A percentile compares a stretch with the other conserved stretches of the same genome.
Evolutionary conservation across 495 filamentous ascomycete species (phyloP).

Genomic region (Trichoderma parareesei): DNA sequence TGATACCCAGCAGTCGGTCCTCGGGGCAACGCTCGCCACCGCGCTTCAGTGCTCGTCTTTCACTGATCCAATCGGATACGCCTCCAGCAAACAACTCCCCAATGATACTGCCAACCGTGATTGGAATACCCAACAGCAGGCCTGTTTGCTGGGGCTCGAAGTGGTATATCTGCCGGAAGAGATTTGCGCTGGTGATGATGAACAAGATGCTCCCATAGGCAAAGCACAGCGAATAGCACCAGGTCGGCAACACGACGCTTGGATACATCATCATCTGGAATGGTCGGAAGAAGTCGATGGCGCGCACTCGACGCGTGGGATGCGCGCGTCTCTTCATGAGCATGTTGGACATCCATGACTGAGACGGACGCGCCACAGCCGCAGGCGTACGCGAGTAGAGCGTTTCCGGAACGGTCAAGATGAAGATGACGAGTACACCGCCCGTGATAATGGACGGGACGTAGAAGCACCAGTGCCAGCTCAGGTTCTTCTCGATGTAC

Average conservation of each 20-base stretch:
- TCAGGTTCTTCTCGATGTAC: slow-evolving; percentile 57
- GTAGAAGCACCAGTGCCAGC: slow-evolving; percentile 58
- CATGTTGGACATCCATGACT: slow-evolving; percentile 19
- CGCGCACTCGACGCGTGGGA: slow-evolving; percentile 15
- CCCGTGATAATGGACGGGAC: slow-evolving; percentile 56
- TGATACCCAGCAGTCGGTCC: slow-evolving; percentile 20
- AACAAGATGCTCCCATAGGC: slow-evolving; percentile 23
- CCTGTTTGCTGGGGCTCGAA: slow-evolving; percentile 26
- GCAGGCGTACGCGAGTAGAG: slow-evolving; percentile 19
- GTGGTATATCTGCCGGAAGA: slow-evolving; percentile 20
- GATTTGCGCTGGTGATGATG: slow-evolving; percentile 21
- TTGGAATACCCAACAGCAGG: slow-evolving; percentile 23
- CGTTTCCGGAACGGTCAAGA: slow-evolving; percentile 38
- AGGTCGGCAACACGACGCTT: slow-evolving; percentile 19
- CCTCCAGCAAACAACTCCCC: slow-evolving; percentile 26
- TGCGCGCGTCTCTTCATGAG: slow-evolving; percentile 17
- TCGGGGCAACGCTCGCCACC: slow-evolving; percentile 24
- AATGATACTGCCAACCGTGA: slow-evolving; percentile 23
- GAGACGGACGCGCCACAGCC: slow-evolving; percentile 13
- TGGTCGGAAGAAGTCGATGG: slow-evolving; percentile 20
- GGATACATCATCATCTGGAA: slow-evolving; percentile 25
- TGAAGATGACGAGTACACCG: slow-evolving; percentile 47
- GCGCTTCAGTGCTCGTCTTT: slow-evolving; percentile 17
- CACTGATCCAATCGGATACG: slow-evolving; percentile 25
- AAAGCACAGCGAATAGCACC: slow-evolving; percentile 21